A percentile compares a stretch with the other conserved stretches of the same genome.
These are phyloP conservation scores for Rhizopogon rudus DNA, from an alignment of 768 basidiomycete species.

Conservation along the genomic window DNA sequence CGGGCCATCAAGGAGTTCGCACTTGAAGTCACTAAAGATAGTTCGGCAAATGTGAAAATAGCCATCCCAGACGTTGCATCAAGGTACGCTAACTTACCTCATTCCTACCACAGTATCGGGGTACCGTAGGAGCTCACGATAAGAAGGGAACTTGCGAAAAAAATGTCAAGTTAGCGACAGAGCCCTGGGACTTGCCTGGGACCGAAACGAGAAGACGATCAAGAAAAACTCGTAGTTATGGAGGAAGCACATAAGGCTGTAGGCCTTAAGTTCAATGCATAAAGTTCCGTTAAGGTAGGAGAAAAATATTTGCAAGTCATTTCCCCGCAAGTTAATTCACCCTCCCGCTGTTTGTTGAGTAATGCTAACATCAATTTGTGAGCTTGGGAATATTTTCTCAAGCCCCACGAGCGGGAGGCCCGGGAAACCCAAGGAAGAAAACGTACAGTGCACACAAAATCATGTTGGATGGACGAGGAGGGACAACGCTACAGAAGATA, in stretches of 20 bases:
- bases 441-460: slow-evolving; percentile 27
- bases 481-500: no score
- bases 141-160: slow-evolving; percentile 93
- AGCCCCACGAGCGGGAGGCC: slow-evolving; percentile 64
- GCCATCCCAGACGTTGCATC: slow-evolving; percentile 95
- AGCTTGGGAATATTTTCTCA: slow-evolving; percentile 89
- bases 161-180: slow-evolving; percentile 91
- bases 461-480: not conserved
- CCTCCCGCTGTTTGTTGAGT: not conserved
- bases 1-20: slow-evolving; percentile 92
- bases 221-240: slow-evolving; percentile 72
- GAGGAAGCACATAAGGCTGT: slow-evolving; percentile 61
- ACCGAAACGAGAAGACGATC: slow-evolving; percentile 90
- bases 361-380: not conserved
- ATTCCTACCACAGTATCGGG: not conserved
- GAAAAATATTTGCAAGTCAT: slow-evolving; percentile 84
- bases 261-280: slow-evolving; percentile 40
- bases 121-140: slow-evolving; percentile 91
- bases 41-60: slow-evolving; percentile 99
- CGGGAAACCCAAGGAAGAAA: slow-evolving; percentile 63
- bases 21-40: slow-evolving; percentile 78
- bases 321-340: slow-evolving; percentile 84
- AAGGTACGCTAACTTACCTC: slow-evolving; percentile 49
- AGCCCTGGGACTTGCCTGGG: slow-evolving; percentile 98
- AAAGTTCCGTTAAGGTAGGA: slow-evolving; percentile 29